phyloP scores from a whole-genome alignment of 1,139 yeast genomes.

The Schwanniomyces etchellsii region DNA sequence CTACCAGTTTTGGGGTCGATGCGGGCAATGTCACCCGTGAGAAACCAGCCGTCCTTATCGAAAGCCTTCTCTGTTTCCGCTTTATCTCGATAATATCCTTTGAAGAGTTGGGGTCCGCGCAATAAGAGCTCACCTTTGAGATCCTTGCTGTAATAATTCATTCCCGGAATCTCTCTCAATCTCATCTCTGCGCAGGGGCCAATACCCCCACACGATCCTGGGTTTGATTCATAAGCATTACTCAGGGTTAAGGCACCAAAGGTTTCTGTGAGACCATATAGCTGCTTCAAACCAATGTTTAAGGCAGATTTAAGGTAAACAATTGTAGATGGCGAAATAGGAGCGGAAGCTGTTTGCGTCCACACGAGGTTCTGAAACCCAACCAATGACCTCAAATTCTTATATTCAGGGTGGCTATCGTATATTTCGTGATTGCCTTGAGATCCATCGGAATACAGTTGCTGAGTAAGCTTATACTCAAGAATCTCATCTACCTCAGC shows the following conservation, averaged over 20 bases:
- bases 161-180: slow-evolving; percentile 60
- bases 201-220: slow-evolving; percentile 63
- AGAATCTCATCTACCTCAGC: slow-evolving; percentile 13
- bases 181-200: slow-evolving; percentile 51
- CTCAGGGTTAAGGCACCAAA: slow-evolving; percentile 59
- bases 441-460: slow-evolving; percentile 15
- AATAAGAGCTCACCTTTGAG: slow-evolving; percentile 54
- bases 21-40: slow-evolving; percentile 33
- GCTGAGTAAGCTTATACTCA: slow-evolving; percentile 14
- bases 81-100: slow-evolving; percentile 52
- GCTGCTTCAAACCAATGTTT: slow-evolving; percentile 57
- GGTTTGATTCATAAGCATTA: slow-evolving; percentile 36
- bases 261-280: slow-evolving; percentile 76
- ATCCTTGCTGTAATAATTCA: slow-evolving; percentile 52
- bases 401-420: slow-evolving; percentile 45
- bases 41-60: slow-evolving; percentile 28
- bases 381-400: slow-evolving; percentile 44
- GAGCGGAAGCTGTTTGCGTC: slow-evolving; percentile 66
- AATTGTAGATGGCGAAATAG: slow-evolving; percentile 57
- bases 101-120: slow-evolving; percentile 64
- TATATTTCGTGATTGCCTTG: slow-evolving; percentile 26
- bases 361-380: slow-evolving; percentile 50
- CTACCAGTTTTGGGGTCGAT: slow-evolving; percentile 22
- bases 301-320: slow-evolving; percentile 59
- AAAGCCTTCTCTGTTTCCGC: slow-evolving; percentile 17